Evolutionary conservation across 768 basidiomycete species (phyloP), one percentile per base, ranked within the genome.

Genomic region (Russula earlei): DNA sequence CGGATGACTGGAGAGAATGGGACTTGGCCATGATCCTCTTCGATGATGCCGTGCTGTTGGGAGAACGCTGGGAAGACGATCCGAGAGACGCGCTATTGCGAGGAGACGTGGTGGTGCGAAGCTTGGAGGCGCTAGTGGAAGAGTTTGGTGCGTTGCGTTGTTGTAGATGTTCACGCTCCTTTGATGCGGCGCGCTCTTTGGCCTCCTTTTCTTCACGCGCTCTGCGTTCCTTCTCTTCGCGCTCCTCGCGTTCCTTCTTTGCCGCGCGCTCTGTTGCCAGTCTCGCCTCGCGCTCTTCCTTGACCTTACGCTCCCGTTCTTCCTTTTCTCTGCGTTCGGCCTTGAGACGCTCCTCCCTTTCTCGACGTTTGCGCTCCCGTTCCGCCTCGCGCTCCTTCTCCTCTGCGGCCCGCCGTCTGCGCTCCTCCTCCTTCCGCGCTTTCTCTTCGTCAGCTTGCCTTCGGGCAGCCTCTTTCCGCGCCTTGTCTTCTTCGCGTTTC

Each of bases 401-500:
- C 64, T 91, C 87, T 36, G 83, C 79, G 56, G 82, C 69, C 24
- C 88, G 83, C 66, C 83, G 82, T 54, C 86, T 81, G 29, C 77
- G 74, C 67, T 94, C 91, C 68, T 96, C 93, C 42, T 92, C 91
- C 66, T 85, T 89, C 54, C 83, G 79, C 41, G 77, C 73, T 64
- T 80, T 84, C 69, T 94, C 92, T 66, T 95, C 93, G 56, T 93
- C 91, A 27, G 79, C 79, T 50, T 78, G 82, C 67, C 85, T 85
- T 56, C 84, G 83, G 55, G 77, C 77, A 48, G 82, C 79, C 65
- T 97, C 94, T 20, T 87, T 83, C 60, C 78, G 79, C 2, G 71
- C 70, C n/a, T 87, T 81, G 57, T 96, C 92, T 69, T 98, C 95
- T 60, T 96, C 94, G 22, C 82, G 81, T 62, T 82, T 84, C 74